Percentiles rank a stretch among this genome's conserved stretches.
Evolutionary conservation across 352 stramenopile genomes (phyloP).

Genomic region (Chrysophaeum taylorii): DNA sequence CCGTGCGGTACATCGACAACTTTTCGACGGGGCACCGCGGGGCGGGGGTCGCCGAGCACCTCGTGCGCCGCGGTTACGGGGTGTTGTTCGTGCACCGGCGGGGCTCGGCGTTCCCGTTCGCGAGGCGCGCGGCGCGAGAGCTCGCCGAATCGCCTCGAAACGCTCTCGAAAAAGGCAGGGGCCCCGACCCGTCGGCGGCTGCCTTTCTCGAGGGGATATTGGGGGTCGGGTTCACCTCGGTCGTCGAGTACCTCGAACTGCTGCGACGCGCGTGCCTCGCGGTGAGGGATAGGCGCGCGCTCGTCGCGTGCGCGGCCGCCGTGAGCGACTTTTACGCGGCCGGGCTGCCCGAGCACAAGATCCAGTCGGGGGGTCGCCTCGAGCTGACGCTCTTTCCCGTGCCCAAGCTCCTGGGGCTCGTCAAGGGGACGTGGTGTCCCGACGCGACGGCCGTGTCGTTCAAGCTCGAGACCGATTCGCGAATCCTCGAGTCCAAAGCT

Average conservation of each 20-base stretch:
- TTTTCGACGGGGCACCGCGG: conserved; percentile 84
- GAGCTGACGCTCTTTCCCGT: conserved; percentile 51
- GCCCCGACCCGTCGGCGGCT: neutral
- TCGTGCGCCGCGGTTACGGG: conserved; percentile 63
- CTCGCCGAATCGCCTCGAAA: no score
- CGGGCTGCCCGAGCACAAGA: conserved; percentile 69
- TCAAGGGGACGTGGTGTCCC: conserved; percentile 62
- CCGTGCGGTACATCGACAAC: conserved; percentile 92
- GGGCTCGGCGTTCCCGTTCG: conserved; percentile 59
- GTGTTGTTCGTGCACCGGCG: conserved; percentile 72
- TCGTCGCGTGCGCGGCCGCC: conserved; percentile 68
- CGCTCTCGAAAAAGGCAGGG: no score
- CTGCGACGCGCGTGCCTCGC: conserved; percentile 52
- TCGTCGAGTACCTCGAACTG: conserved; percentile 73
- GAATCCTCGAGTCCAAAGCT: conserved; percentile 63
- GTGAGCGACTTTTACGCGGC: conserved; percentile 75
- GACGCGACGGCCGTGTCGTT: conserved; percentile 70
- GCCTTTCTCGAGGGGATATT: neutral
- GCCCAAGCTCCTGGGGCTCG: conserved; percentile 69
- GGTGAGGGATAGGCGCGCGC: conserved; percentile 48
- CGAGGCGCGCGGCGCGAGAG: no score
- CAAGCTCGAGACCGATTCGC: conserved; percentile 75
- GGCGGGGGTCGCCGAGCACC: conserved; percentile 43
- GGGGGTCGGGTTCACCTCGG: conserved; percentile 56
- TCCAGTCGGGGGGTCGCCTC: conserved; percentile 62